These are phyloP conservation scores for Warburgia ugandensis DNA, from an alignment of 164 flowering plant genomes.

Conservation along the genomic window DNA sequence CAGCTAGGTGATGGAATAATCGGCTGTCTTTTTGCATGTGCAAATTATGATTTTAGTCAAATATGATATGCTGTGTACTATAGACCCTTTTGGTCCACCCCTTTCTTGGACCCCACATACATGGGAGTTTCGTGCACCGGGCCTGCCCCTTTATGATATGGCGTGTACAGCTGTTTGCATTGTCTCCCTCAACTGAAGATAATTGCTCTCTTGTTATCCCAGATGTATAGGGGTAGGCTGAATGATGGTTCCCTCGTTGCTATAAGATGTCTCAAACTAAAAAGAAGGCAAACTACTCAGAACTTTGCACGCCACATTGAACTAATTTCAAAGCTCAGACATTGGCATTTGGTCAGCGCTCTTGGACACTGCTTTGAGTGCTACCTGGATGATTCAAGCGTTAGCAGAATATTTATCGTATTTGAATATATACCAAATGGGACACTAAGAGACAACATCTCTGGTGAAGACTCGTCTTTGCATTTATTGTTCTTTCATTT, in stretches of 20 bases:
- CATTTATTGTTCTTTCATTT: background rate
- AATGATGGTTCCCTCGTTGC: constrained; percentile 68
- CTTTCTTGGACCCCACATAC: too few species aligned
- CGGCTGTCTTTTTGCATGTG: too few species aligned
- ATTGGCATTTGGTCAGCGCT: constrained; percentile 80
- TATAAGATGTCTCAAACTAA: constrained; percentile 80
- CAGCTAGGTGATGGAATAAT: too few species aligned
- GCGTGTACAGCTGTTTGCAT: too few species aligned
- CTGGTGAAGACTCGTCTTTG: constrained; percentile 37
- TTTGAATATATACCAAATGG: constrained; percentile 85
- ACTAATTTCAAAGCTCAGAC: constrained; percentile 78
- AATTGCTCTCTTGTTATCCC: constrained; percentile 20
- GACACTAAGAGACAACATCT: constrained; percentile 63
- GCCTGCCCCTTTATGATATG: too few species aligned
- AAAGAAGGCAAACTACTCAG: constrained; percentile 49
- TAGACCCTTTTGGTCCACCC: too few species aligned
- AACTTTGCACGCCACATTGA: constrained; percentile 68
- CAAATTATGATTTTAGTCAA: too few species aligned
- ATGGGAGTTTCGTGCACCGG: too few species aligned
- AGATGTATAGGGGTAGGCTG: constrained; percentile 83
- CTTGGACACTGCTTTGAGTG: constrained; percentile 95
- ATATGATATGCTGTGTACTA: too few species aligned
- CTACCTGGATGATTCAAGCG: constrained; percentile 83
- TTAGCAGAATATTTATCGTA: constrained; percentile 80
- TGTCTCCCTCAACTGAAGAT: constrained; percentile 1